Evolutionary conservation across 768 basidiomycete species (phyloP).

Genomic region (Heimioporus sp.): DNA sequence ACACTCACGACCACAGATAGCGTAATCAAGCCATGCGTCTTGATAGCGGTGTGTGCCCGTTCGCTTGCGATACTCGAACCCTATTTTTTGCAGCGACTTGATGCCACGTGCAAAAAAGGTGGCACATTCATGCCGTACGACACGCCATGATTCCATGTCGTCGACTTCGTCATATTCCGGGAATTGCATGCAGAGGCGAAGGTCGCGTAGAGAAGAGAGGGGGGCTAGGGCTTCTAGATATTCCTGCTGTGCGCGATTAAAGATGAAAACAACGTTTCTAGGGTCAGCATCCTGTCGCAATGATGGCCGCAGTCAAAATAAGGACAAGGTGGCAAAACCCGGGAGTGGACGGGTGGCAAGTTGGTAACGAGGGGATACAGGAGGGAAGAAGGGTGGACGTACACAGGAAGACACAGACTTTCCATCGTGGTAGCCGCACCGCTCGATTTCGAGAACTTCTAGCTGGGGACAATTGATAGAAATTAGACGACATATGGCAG

Average conservation of each 20-base stretch:
- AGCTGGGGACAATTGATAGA: conserved; percentile 29
- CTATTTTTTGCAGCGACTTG: conserved; percentile 32
- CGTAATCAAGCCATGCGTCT: conserved; percentile 36
- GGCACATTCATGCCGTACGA: conserved; percentile 27
- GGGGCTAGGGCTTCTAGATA: conserved; percentile 31
- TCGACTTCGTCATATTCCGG: conserved; percentile 33
- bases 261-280: conserved; percentile 27
- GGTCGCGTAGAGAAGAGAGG: conserved; percentile 25
- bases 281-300: conserved; percentile 29
- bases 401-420: conserved; percentile 36
- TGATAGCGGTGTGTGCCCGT: conserved; percentile 36
- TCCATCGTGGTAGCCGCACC: conserved; percentile 37
- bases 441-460: conserved; percentile 34
- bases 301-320: conserved; percentile 21
- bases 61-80: conserved; percentile 37
- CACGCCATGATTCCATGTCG: conserved; percentile 32
- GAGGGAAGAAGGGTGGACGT: conserved; percentile 23
- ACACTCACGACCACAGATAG: conserved; percentile 18
- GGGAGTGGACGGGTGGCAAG: conserved; percentile 8
- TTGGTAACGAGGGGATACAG: conserved; percentile 9
- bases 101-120: conserved; percentile 27
- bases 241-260: conserved; percentile 31
- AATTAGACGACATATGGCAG: conserved; percentile 28
- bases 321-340: conserved; percentile 12
- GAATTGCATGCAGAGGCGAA: conserved; percentile 37